Evolutionary conservation across 306 rosid species (phyloP), one percentile per base, ranked within the genome.

Genomic region (Prosopis cineraria): DNA sequence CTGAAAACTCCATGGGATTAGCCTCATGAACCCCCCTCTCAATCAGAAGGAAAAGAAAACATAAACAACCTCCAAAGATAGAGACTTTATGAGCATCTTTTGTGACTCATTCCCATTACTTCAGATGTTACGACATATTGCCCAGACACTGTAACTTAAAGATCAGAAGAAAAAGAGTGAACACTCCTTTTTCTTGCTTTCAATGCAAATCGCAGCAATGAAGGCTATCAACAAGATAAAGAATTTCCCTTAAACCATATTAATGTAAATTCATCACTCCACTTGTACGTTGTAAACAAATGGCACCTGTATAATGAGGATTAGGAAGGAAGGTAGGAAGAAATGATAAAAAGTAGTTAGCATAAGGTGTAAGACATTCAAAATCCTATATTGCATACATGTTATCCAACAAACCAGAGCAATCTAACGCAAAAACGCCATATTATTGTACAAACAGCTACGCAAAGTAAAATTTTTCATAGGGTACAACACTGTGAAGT

Each of bases 371-470:
- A 53, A 22, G 43, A 67, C 31, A 37, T 19, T 63, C 72, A 76
- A 60, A 53, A 68, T 37, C 63, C 9, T 37, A 31, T 64, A 74
- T 56, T 75, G 72, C 62, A 44, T 36, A 37, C 66, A 58, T 52
- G 29, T 5, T 47, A 40, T 70, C 60, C 31, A 13, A 40, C 3
- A 45, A 45, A 29, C 41, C 74, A 22, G 30, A 10, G 16, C 14
- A 66, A 64, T 53, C 75, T 24, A 81, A 70, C 59, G 36, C n/a
- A 52, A 47, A 53, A 74, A 31, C 74, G 37, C 43, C 65, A 33
- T 24, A 69, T 55, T 68, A 74, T 39, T n/a, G 17, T 39, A n/a
- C 36, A 9, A 39, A 16, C 72, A 30, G 39, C 39, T 30, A 62
- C 65, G 50, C 39, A 52, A 70, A 37, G n/a, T 39, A 27, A 22